Evolutionary conservation across 768 basidiomycete species (phyloP).

Genomic region (Suillus discolor): DNA sequence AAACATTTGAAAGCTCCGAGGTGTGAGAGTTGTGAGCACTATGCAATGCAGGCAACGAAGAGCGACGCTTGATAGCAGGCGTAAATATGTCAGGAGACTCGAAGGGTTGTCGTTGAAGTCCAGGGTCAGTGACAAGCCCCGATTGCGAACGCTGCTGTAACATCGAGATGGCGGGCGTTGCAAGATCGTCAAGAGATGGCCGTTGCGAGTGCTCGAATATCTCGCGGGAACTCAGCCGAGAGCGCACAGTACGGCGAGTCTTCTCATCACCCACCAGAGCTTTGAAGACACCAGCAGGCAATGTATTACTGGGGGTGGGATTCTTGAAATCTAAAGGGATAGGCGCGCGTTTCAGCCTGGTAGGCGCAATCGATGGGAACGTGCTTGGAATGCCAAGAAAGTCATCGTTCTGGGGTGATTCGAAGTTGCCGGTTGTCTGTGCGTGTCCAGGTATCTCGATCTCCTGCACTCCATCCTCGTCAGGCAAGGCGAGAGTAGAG

Average conservation of each 20-base stretch:
- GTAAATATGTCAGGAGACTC: conserved; percentile 45
- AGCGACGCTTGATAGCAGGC: conserved; percentile 49
- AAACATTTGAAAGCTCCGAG: conserved; percentile 48
- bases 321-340: conserved; percentile 81
- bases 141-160: conserved; percentile 58
- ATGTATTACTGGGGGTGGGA: conserved; percentile 66
- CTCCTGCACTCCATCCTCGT: conserved; percentile 14
- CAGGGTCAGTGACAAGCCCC: conserved; percentile 63
- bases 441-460: conserved; percentile 12
- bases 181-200: conserved; percentile 78
- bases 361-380: conserved; percentile 17
- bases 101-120: conserved; percentile 32
- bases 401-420: conserved; percentile 21
- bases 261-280: conserved; percentile 71
- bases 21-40: conserved; percentile 43
- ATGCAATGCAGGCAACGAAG: conserved; percentile 59
- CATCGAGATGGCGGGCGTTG: conserved; percentile 66
- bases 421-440: conserved; percentile 10
- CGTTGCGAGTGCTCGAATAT: conserved; percentile 66
- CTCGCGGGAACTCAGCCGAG: conserved; percentile 74
- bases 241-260: conserved; percentile 71
- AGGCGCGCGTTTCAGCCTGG: conserved; percentile 64
- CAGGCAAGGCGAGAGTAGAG: conserved; percentile 39
- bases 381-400: conserved; percentile 3
- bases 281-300: conserved; percentile 87